phyloP scores from a whole-genome alignment of 345 rosid species.

The Reutealis trisperma region DNA sequence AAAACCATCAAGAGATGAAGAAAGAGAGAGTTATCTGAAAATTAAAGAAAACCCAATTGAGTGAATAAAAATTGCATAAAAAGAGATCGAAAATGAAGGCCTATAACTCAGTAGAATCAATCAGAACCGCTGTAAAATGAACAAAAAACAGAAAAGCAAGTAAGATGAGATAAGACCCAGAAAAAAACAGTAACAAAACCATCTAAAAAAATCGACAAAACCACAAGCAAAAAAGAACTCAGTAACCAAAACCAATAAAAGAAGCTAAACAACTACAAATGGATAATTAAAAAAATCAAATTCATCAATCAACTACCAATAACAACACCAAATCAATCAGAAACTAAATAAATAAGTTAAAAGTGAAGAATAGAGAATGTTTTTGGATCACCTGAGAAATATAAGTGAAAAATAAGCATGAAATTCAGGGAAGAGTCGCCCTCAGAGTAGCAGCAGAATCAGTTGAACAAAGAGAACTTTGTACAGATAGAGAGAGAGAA shows the following conservation, averaged over 20 bases:
- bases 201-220: not conserved
- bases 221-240: not conserved
- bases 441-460: conserved; percentile 6
- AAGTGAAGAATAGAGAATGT: not conserved
- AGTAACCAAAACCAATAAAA: conserved; percentile 4
- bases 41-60: conserved; percentile 17
- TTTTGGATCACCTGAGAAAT: not conserved
- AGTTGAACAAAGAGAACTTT: not conserved
- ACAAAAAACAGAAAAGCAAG: not conserved
- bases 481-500: not conserved
- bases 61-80: conserved; percentile 1
- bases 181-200: not conserved
- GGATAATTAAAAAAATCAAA: not conserved
- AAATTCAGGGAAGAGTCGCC: conserved; percentile 5
- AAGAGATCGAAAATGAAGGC: conserved; percentile 7
- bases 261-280: not conserved
- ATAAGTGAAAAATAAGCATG: not conserved
- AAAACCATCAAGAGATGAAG: not conserved
- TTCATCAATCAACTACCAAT: not conserved
- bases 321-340: not conserved
- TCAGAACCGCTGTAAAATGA: not conserved
- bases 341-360: not conserved
- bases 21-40: conserved; percentile 7
- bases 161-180: not conserved
- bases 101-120: not conserved